Evolutionary conservation across 2,329 filamentous ascomycete species (phyloP).

Genomic region (Trichoderma afroharzianum): DNA sequence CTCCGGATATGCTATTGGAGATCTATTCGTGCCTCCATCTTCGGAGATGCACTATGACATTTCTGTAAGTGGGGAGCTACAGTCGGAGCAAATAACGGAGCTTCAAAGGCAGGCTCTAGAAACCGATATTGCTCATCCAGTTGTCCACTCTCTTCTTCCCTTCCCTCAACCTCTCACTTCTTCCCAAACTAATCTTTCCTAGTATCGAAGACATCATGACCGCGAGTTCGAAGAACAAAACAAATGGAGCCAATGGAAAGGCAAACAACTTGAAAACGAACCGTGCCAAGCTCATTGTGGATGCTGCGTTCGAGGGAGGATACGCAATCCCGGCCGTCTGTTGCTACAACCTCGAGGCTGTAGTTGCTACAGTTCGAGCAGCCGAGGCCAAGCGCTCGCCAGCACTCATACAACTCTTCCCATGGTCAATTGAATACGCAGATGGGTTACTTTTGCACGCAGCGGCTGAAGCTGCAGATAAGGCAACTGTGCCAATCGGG

Average conservation of each 20-base stretch:
- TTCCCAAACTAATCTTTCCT: no score
- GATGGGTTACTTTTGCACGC: neutral
- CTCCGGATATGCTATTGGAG: neutral
- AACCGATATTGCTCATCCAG: neutral
- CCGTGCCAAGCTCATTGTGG: neutral
- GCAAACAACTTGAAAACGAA: neutral
- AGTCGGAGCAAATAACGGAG: neutral
- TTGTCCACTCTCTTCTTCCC: neutral
- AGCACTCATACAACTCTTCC: neutral
- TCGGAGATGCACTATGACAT: neutral
- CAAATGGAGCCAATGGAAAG: neutral
- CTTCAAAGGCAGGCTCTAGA: neutral
- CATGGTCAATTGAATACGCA: neutral
- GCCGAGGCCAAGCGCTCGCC: neutral
- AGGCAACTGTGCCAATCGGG: neutral
- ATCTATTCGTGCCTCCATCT: neutral
- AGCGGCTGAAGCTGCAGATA: neutral
- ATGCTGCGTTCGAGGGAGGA: neutral
- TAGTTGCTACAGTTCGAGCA: neutral
- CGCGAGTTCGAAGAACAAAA: neutral
- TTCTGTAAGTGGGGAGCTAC: neutral
- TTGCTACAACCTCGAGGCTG: neutral
- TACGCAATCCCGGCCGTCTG: neutral
- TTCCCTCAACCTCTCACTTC: neutral
- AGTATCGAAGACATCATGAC: neutral